Evolutionary conservation across 108 stramenopile species (phyloP), one percentile per base, ranked within the genome.

Genomic region (Cyclotella distinguenda): DNA sequence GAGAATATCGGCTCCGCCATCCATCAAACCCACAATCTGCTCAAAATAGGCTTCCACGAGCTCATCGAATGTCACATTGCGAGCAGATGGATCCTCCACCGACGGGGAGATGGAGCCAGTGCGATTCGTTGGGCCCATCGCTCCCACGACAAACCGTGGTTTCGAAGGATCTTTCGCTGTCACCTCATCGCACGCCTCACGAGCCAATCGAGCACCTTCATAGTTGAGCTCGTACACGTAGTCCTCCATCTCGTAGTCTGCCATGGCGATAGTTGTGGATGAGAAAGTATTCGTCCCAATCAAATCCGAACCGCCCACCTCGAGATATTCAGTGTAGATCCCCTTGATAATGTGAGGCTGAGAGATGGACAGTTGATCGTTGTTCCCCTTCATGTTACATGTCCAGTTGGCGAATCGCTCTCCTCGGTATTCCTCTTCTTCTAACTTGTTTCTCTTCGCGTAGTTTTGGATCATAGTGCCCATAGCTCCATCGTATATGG

Each of bases 381-480:
- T 99, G 93, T 99, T 99, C 18, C 98, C 98, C 83, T 97, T 96
- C 34, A 96, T 94, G 45, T 87, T 87, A 74, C 86, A 88, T 46
- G 48, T 66, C 92, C 94, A 98, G 53, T 99, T 88, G 65, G 84
- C 90, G 80, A 97, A 98, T 25, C 88, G 82, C 52, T 98, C 97
- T 12, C 97, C 98, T 32, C 98, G 85, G 86, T 90, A 99, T 39
- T 96, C 96, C 56, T 87, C 97, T 65, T 99, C 98, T 21, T 92
- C 94, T 31, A 99, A 78, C 70, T 79, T 92, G 80, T 92, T 89
- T 70, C 79, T 82, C 85, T 96, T 92, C 59, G 89, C 72, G 55
- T 97, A 94, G 77, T 97, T 96, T 71, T 99, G 98, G 74, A 99
- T 99, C 98, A 99, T 99, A 39, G 98, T 99, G 36, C 97, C 98